Conservation (phyloP, 805 yeast genomes). For the Saturnispora dispora region DNA sequence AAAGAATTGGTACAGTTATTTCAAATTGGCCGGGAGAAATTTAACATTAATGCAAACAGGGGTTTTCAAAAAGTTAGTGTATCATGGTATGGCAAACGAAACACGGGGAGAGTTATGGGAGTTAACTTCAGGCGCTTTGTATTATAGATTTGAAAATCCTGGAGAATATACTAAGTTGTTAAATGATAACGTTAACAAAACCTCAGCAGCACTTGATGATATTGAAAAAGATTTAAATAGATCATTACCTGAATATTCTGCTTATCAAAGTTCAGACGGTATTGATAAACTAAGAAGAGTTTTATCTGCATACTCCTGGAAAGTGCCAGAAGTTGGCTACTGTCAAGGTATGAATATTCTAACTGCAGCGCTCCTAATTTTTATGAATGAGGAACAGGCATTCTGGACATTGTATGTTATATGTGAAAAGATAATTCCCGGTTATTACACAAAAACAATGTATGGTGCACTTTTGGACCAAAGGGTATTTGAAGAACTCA, state of each 20-base stretch:
- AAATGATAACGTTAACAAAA: conserved; percentile 50
- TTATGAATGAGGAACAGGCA: conserved; percentile 95
- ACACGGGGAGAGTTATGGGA: conserved; percentile 97
- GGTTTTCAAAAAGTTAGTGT: conserved; percentile 68
- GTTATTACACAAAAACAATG: conserved; percentile 95
- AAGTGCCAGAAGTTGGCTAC: conserved; percentile 92
- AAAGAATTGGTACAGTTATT: conserved; percentile 90
- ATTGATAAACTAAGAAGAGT: conserved; percentile 79
- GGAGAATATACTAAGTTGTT: conserved; percentile 53
- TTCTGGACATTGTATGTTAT: conserved; percentile 81
- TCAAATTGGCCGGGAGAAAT: conserved; percentile 76
- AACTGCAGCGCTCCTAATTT: conserved; percentile 66
- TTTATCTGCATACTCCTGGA: conserved; percentile 91
- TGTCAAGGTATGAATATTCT: conserved; percentile 99
- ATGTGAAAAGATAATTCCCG: conserved; percentile 84
- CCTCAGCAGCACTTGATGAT: conserved; percentile 85
- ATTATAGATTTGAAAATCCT: conserved; percentile 52
- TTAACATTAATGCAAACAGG: conserved; percentile 65
- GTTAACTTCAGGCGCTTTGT: conserved; percentile 78
- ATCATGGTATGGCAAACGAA: conserved; percentile 92
- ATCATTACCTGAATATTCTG: conserved; percentile 92
- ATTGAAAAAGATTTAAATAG: conserved; percentile 93
- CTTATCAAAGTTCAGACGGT: conserved; percentile 82
- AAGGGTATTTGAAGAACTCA: conserved; percentile 83
- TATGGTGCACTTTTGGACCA: conserved; percentile 94